phyloP scores from a whole-genome alignment of 805 yeast species.

The Torulaspora franciscae region DNA sequence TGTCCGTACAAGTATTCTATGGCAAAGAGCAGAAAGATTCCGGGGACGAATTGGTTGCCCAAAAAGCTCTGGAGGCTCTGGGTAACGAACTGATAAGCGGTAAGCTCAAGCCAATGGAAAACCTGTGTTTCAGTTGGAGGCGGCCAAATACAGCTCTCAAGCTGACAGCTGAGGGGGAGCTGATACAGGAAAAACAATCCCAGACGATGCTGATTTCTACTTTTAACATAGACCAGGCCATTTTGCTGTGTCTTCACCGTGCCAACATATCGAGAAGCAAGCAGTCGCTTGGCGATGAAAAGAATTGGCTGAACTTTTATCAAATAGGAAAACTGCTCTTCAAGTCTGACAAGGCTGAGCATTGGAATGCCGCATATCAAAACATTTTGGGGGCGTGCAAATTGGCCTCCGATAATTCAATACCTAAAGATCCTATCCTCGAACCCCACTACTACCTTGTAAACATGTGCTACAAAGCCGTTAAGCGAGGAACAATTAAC shows the following conservation, averaged over 20 bases:
- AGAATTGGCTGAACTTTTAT: conserved; percentile 60
- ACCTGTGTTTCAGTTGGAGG: conserved; percentile 46
- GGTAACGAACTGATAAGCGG: conserved; percentile 44
- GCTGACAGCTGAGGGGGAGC: conserved; percentile 19
- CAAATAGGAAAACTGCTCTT: conserved; percentile 53
- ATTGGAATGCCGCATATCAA: conserved; percentile 18
- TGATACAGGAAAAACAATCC: conserved; percentile 10
- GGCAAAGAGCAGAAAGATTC: neutral
- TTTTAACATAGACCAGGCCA: conserved; percentile 31
- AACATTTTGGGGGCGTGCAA: conserved; percentile 44
- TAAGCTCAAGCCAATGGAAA: conserved; percentile 58
- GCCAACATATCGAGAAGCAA: conserved; percentile 26
- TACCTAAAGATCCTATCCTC: conserved; percentile 51
- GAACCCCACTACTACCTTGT: conserved; percentile 76
- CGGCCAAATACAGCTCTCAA: conserved; percentile 14
- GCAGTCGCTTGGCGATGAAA: conserved; percentile 15
- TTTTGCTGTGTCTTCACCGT: conserved; percentile 23
- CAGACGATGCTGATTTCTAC: conserved; percentile 22
- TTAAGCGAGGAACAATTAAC: conserved; percentile 36
- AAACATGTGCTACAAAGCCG: conserved; percentile 54
- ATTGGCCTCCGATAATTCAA: conserved; percentile 36
- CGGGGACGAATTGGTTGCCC: conserved; percentile 20
- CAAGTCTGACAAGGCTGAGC: conserved; percentile 40
- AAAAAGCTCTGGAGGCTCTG: conserved; percentile 21
- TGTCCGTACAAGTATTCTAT: conserved; percentile 43